Evolutionary conservation across 345 rosid genomes (phyloP).

Genomic region (Eutrema japonicum): DNA sequence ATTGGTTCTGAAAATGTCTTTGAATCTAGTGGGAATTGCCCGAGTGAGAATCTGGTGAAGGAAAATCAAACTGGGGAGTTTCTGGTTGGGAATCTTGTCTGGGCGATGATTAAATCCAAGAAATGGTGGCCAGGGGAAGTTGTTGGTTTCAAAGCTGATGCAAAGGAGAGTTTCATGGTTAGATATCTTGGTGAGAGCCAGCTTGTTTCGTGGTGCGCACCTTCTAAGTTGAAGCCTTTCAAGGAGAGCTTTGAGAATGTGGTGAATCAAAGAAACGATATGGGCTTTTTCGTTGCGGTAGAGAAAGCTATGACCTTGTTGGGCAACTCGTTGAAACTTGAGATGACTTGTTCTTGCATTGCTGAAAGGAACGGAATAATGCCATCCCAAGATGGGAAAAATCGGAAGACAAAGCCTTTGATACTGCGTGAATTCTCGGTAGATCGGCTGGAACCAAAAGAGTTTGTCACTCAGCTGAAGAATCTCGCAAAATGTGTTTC

Average conservation of each 20-base stretch:
- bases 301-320: conserved; percentile 72
- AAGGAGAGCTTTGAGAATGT: conserved; percentile 57
- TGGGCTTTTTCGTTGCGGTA: conserved; percentile 61
- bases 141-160: conserved; percentile 45
- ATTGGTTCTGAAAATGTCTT: conserved; percentile 26
- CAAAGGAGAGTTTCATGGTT: conserved; percentile 51
- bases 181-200: conserved; percentile 56
- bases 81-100: conserved; percentile 72
- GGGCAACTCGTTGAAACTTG: conserved; percentile 54
- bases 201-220: conserved; percentile 55
- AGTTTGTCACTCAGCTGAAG: conserved; percentile 61
- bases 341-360: conserved; percentile 64
- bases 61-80: conserved; percentile 41
- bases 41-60: conserved; percentile 27
- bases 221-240: conserved; percentile 70
- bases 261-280: conserved; percentile 48
- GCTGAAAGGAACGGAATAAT: conserved; percentile 34
- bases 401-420: conserved; percentile 45
- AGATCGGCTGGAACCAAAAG: conserved; percentile 53
- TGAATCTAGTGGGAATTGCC: conserved; percentile 33
- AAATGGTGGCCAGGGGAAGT: conserved; percentile 96
- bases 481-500: conserved; percentile 50
- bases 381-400: conserved; percentile 18
- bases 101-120: conserved; percentile 64
- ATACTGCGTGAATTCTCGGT: conserved; percentile 46